Evolutionary conservation across 208 protist genomes (phyloP), one percentile per base, ranked within the genome.

Genomic region (Acanthamoeba castellanii): DNA sequence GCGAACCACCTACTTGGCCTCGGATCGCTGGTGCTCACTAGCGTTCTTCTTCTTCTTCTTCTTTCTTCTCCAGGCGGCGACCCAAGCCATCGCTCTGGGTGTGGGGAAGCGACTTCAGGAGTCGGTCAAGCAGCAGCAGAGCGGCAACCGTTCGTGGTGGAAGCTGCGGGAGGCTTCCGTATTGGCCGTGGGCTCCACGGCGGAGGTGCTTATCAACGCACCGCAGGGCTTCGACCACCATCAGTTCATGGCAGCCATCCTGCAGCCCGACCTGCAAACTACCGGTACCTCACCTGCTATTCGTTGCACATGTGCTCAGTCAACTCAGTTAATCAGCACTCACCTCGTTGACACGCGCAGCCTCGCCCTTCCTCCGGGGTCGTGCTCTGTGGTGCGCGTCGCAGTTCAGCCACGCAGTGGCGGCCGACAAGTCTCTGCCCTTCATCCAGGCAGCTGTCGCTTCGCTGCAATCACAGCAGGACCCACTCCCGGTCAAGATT

Each of bases 331-430:
- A 32, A 30, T 81, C 4, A 81, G n/a, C 9, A 1, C 18, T 57
- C 64, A 11, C 64, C 20, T 84, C 11, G 2, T 72, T 34, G 8
- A 42, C 32, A 42, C 18, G 55, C 66, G 13, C 66, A 74, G 85
- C 85, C 2, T 81, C 57, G 37, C 89, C 89, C 30, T 93, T 93
- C 66, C 64, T 93, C 7, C 57, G 89, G 20, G 89, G 89, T 27
- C 89, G 89, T 14, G 59, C 89, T 47, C n/a, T 93, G 42, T 93
- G 89, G 89, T 93, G 89, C 42, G 89, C 89, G 20, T 52, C 64
- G 42, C 89, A 93, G 66, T 93, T 93, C 47, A 81, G 64, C 16
- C 89, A 93, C 18, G 68, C 52, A 0, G 52, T 81, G 47, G 25
- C 30, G n/a, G 30, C 66, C 7, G 89, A 93, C n/a, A 72, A 93